Evolutionary conservation across 2,329 filamentous ascomycete genomes (phyloP).

Genomic region (Penicillium capsulatum): DNA sequence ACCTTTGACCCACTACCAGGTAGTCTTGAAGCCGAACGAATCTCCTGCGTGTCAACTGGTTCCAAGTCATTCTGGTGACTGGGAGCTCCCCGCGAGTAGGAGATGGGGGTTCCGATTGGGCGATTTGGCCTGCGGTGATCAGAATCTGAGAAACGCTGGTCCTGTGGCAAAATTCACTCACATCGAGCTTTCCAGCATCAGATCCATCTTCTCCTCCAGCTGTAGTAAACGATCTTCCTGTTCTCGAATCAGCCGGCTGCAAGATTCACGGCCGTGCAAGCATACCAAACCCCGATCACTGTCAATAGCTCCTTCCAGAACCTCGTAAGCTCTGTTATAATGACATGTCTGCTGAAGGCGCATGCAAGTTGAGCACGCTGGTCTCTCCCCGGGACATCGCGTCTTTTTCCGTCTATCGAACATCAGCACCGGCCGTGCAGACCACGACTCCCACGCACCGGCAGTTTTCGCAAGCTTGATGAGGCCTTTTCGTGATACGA

Average conservation of each 20-base stretch:
- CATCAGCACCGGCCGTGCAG: neutral
- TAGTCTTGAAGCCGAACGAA: neutral
- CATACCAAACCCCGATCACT: constrained; percentile 38
- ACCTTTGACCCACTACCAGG: constrained; percentile 3
- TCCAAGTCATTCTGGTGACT: constrained; percentile 8
- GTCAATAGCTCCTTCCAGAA: constrained; percentile 31
- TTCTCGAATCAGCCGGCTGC: neutral
- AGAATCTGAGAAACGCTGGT: constrained; percentile 1
- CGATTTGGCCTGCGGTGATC: constrained; percentile 8
- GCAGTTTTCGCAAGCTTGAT: constrained; percentile 21
- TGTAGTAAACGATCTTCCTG: constrained; percentile 49
- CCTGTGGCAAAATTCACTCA: no score
- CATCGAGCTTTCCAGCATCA: constrained; percentile 44
- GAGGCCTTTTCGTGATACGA: constrained; percentile 17
- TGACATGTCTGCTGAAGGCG: constrained; percentile 48
- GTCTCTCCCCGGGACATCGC: constrained; percentile 50
- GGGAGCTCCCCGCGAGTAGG: constrained; percentile 3
- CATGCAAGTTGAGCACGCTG: constrained; percentile 49
- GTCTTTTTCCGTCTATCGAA: constrained; percentile 47
- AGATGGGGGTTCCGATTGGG: constrained; percentile 13
- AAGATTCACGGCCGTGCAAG: neutral
- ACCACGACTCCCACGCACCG: constrained; percentile 26
- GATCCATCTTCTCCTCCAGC: constrained; percentile 50
- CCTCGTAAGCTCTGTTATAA: constrained; percentile 34
- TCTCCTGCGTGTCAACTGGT: constrained; percentile 1